Evolutionary conservation across 352 stramenopile species (phyloP).

Genomic region (Phytophthora europaea): DNA sequence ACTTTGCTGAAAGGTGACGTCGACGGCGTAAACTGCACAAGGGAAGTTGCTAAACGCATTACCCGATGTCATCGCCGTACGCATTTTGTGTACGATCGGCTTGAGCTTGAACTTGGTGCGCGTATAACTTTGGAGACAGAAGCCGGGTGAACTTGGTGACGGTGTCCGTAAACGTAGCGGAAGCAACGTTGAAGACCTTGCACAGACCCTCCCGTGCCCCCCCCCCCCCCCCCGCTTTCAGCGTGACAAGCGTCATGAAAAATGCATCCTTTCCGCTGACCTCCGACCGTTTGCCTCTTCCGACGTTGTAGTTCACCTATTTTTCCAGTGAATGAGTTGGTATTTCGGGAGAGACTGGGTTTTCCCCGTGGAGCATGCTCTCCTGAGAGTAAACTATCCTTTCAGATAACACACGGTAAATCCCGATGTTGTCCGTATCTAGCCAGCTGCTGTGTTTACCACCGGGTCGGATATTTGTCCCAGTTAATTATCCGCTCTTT

Average conservation of each 20-base stretch:
- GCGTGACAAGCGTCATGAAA: background rate
- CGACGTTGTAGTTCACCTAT: background rate
- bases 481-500: no score
- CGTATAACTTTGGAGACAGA: background rate
- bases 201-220: background rate
- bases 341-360: no score
- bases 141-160: background rate
- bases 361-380: no score
- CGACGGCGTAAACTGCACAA: constrained; percentile 7
- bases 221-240: background rate
- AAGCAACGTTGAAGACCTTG: background rate
- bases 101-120: background rate
- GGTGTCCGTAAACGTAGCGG: background rate
- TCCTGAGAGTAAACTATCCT: no score
- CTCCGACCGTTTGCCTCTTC: background rate
- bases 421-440: no score
- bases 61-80: background rate
- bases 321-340: no score
- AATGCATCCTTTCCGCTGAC: background rate
- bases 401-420: no score
- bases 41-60: background rate
- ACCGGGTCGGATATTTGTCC: no score
- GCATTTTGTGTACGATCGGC: background rate
- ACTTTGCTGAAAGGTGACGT: constrained; percentile 7
- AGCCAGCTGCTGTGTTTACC: no score